phyloP scores from a whole-genome alignment of 2,329 filamentous ascomycete genomes.

The Fusarium sp. region DNA sequence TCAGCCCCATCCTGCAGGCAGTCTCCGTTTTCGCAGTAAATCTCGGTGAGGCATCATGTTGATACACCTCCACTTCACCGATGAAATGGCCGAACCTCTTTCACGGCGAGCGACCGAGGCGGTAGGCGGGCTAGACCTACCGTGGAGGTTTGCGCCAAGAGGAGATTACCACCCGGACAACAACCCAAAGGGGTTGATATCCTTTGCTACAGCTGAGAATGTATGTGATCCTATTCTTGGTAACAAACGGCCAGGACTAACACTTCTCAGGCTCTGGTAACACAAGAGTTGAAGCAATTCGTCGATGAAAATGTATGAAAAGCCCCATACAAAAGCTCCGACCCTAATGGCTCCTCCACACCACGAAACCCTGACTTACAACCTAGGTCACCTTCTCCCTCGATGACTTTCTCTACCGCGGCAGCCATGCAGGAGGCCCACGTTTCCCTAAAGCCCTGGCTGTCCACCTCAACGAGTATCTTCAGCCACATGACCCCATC shows the following conservation, averaged over 20 bases:
- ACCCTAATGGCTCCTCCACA: neutral
- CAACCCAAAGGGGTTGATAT: conserved; percentile 58
- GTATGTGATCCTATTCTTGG: conserved; percentile 11
- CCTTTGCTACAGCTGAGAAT: conserved; percentile 63
- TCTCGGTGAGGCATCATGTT: conserved; percentile 13
- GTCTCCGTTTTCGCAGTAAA: conserved; percentile 1
- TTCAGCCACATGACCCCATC: conserved; percentile 48
- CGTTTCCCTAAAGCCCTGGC: conserved; percentile 50
- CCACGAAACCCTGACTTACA: neutral
- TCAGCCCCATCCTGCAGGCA: conserved; percentile 19
- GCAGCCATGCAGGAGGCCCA: conserved; percentile 50
- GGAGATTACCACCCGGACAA: conserved; percentile 52
- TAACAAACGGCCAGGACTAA: neutral
- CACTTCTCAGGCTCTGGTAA: conserved; percentile 52
- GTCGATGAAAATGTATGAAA: conserved; percentile 47
- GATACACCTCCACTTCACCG: conserved; percentile 23
- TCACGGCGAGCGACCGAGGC: conserved; percentile 44
- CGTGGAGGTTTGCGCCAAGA: conserved; percentile 50
- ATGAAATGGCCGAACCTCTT: conserved; percentile 18
- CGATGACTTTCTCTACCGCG: conserved; percentile 52
- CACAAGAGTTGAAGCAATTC: conserved; percentile 49
- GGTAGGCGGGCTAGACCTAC: conserved; percentile 40
- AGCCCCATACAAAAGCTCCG: neutral
- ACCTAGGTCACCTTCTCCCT: conserved; percentile 42
- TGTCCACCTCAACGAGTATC: conserved; percentile 53